Conservation (phyloP, 176 grass and related monocot genomes). For the Aegilops tauschii region DNA sequence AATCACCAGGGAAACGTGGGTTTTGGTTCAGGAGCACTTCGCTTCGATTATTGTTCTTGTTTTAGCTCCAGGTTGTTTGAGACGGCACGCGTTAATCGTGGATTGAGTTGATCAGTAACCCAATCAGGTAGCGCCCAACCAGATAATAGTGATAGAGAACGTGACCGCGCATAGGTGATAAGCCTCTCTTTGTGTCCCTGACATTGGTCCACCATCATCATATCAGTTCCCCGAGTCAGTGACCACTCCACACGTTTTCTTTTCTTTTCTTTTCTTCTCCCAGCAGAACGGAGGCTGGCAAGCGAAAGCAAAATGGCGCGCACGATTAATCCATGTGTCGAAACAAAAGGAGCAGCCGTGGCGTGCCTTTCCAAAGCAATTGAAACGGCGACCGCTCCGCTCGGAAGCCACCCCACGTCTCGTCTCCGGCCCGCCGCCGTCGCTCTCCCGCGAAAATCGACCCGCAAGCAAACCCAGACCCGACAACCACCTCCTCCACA, state of each 20-base stretch:
- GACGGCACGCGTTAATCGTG: not conserved
- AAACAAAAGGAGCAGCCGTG: not conserved
- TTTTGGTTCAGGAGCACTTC: not conserved
- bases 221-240: not conserved
- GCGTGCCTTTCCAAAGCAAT: conserved; percentile 26
- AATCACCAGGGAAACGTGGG: no score
- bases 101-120: not conserved
- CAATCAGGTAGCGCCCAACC: not conserved
- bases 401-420: conserved; percentile 37
- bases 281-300: not conserved
- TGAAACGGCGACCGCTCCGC: conserved; percentile 32
- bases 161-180: not conserved
- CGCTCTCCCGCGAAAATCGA: not conserved
- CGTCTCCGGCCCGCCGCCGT: conserved; percentile 38
- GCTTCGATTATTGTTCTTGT: not conserved
- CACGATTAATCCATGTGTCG: not conserved
- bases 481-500: not conserved
- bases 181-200: not conserved
- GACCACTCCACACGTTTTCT: not conserved
- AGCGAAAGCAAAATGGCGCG: not conserved
- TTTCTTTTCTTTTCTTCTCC: not conserved
- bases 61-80: not conserved
- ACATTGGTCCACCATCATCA: no score
- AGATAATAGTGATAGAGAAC: not conserved
- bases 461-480: conserved; percentile 20